Percentiles rank a stretch among this genome's conserved stretches.
phyloP scores from a whole-genome alignment of 2,329 filamentous ascomycete species.

The Scytalidium lignicola region DNA sequence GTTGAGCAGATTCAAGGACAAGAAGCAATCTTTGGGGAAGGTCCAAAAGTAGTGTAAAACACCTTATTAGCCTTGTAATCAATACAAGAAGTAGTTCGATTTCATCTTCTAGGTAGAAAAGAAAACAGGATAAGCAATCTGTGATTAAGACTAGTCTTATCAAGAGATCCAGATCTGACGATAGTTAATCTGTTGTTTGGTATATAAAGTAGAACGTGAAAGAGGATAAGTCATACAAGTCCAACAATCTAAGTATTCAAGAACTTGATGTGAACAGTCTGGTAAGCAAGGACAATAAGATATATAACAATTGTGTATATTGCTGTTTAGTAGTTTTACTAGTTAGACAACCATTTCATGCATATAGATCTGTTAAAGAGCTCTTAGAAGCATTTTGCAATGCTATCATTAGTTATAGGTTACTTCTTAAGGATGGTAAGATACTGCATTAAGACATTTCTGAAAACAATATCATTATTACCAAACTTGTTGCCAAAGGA shows the following conservation, averaged over 20 bases:
- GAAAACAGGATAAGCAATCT: slow-evolving; percentile 3
- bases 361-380: slow-evolving; percentile 30
- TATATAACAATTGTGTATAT: slow-evolving; percentile 13
- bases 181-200: neutral
- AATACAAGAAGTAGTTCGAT: no score
- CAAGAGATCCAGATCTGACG: slow-evolving; percentile 4
- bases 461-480: slow-evolving; percentile 34
- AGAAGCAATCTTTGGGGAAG: no score
- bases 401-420: slow-evolving; percentile 30
- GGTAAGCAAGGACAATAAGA: slow-evolving; percentile 14
- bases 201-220: neutral
- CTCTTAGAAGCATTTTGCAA: slow-evolving; percentile 34
- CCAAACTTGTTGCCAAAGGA: slow-evolving; percentile 3
- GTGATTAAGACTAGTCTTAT: neutral
- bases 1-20: no score
- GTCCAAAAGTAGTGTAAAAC: no score
- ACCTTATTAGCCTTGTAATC: no score
- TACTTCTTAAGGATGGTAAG: slow-evolving; percentile 26
- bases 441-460: slow-evolving; percentile 35
- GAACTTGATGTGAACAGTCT: slow-evolving; percentile 17
- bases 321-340: slow-evolving; percentile 36
- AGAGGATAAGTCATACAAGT: slow-evolving; percentile 13
- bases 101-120: slow-evolving; percentile 5
- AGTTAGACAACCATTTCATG: slow-evolving; percentile 46
- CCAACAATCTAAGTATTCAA: slow-evolving; percentile 17